phyloP scores from a whole-genome alignment of 169 alveolate genomes.

The Toxoplasma gondii region DNA sequence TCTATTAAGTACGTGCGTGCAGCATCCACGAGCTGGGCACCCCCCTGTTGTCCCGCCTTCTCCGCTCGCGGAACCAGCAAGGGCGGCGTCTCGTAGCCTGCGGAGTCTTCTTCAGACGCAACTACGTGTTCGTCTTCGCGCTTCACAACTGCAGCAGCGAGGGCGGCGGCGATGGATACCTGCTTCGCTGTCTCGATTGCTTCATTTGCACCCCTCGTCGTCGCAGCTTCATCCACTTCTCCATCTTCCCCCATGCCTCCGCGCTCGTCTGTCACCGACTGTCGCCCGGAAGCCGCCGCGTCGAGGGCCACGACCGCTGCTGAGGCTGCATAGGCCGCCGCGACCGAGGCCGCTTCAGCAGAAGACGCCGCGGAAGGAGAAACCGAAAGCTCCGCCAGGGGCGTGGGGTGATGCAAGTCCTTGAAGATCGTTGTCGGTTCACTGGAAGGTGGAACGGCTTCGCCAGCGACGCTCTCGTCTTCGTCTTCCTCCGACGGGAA shows the following conservation, averaged over 20 bases:
- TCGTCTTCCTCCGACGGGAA: slow-evolving; percentile 27
- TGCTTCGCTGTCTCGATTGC: background rate
- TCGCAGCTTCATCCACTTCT: background rate
- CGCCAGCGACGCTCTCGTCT: background rate
- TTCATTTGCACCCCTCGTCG: background rate
- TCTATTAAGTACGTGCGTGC: too few species aligned
- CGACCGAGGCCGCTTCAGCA: slow-evolving; percentile 22
- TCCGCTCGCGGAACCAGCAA: too few species aligned
- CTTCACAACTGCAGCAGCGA: background rate
- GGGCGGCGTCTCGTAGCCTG: too few species aligned
- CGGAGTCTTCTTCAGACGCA: too few species aligned
- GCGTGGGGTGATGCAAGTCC: background rate
- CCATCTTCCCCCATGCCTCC: background rate
- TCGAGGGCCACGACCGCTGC: background rate
- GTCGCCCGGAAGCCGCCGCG: background rate
- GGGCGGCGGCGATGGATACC: background rate
- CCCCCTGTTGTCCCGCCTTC: too few species aligned
- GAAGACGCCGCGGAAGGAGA: background rate
- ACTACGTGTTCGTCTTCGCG: too few species aligned
- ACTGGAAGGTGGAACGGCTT: background rate
- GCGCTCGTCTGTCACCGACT: background rate
- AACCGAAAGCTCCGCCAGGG: background rate
- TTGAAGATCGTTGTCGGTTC: background rate
- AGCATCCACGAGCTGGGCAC: too few species aligned
- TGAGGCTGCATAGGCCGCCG: slow-evolving; percentile 6